Percentiles rank a stretch among this genome's conserved stretches.
These are phyloP conservation scores for Inga laurina DNA, from an alignment of 306 rosid species.

Conservation along the genomic window DNA sequence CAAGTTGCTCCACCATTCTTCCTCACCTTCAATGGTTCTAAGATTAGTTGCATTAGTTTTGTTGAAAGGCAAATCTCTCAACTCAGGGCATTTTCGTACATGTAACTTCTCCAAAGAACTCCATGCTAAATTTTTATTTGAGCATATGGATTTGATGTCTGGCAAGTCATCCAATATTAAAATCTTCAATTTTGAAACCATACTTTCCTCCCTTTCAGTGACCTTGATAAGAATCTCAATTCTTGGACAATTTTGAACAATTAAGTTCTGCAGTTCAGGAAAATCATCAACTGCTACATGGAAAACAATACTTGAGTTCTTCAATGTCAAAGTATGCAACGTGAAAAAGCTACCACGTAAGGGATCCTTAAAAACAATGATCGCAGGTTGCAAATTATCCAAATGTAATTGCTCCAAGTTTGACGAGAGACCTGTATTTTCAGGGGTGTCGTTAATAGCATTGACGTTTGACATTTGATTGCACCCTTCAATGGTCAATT, in stretches of 20 bases:
- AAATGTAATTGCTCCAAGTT: too few species aligned
- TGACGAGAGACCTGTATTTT: too few species aligned
- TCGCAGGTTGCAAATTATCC: too few species aligned
- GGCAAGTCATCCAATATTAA: background rate
- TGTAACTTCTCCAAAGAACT: conserved; percentile 13
- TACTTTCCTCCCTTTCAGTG: background rate
- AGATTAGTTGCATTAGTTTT: conserved; percentile 5
- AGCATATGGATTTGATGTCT: background rate
- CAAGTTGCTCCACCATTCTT: conserved; percentile 31
- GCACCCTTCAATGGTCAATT: too few species aligned
- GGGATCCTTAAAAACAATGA: background rate
- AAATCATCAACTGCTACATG: background rate
- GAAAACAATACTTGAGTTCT: background rate
- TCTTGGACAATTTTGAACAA: background rate
- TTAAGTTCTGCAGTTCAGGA: background rate
- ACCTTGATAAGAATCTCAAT: conserved; percentile 24
- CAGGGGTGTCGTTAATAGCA: too few species aligned
- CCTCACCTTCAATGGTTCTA: conserved; percentile 20
- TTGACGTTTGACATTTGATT: too few species aligned
- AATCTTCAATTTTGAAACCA: conserved; percentile 34
- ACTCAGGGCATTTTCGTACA: conserved; percentile 5
- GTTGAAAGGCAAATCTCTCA: conserved; percentile 30
- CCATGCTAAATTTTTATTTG: background rate
- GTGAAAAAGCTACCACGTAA: background rate
- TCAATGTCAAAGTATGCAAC: background rate